A percentile compares a stretch with the other conserved stretches of the same genome.
Evolutionary conservation across 1,284 basidiomycete genomes (phyloP).

Genomic region (Mycena sp.): DNA sequence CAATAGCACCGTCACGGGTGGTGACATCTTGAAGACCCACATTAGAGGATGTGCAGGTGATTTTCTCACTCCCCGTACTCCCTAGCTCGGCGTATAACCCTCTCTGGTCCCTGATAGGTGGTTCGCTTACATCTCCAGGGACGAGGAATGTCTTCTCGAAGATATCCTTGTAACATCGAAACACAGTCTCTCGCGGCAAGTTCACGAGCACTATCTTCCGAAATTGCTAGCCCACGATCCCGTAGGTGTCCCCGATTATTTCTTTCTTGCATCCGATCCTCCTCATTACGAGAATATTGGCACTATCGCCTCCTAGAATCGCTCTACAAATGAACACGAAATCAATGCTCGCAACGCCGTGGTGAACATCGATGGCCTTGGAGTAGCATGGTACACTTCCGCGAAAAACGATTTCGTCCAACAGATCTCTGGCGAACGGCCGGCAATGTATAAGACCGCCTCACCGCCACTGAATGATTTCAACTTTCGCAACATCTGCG

Average conservation of each 20-base stretch:
- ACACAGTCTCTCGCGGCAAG: slow-evolving; percentile 1
- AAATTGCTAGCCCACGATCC: slow-evolving; percentile 6
- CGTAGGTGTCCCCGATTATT: not conserved
- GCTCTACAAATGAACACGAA: not conserved
- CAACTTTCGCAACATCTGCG: not conserved
- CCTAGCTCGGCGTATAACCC: too few species aligned
- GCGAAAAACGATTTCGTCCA: not conserved
- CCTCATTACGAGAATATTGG: too few species aligned
- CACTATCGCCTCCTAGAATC: too few species aligned
- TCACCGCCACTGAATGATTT: not conserved
- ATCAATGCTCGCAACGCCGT: not conserved
- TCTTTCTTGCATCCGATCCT: too few species aligned
- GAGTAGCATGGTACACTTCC: not conserved
- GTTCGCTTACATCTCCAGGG: slow-evolving; percentile 4
- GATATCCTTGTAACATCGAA: not conserved
- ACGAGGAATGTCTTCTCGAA: not conserved
- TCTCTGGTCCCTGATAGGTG: too few species aligned
- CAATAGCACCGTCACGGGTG: too few species aligned
- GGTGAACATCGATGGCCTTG: slow-evolving; percentile 5
- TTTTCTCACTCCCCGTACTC: too few species aligned
- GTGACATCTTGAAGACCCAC: too few species aligned
- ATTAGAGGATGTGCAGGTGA: too few species aligned
- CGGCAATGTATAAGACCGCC: not conserved
- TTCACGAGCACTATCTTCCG: slow-evolving; percentile 5
- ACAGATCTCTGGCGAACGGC: not conserved